Conservation (phyloP, 2,329 filamentous ascomycete species). For the Penicillium sp. region DNA sequence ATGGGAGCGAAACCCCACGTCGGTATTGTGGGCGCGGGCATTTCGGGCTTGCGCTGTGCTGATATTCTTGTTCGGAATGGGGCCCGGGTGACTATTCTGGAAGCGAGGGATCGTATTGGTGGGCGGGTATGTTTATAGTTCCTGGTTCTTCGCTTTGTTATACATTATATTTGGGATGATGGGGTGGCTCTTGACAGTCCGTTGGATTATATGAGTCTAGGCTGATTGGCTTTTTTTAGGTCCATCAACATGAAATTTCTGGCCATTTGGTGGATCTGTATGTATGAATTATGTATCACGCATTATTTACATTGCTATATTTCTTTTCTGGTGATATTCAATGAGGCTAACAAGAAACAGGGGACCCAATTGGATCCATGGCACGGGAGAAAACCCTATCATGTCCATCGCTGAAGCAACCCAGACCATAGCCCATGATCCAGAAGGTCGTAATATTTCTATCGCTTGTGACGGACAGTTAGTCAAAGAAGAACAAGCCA, state of each 20-base stretch:
- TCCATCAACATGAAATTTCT: slow-evolving; percentile 53
- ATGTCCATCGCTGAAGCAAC: slow-evolving; percentile 59
- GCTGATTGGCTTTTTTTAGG: slow-evolving; percentile 34
- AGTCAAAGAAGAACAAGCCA: slow-evolving; percentile 39
- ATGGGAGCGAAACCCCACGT: slow-evolving; percentile 53
- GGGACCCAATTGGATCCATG: slow-evolving; percentile 69
- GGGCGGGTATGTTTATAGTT: slow-evolving; percentile 53
- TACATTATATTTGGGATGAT: neutral
- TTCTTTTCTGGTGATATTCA: too few relatives aligned
- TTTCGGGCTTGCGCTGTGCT: slow-evolving; percentile 64
- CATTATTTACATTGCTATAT: neutral
- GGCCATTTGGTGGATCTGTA: slow-evolving; percentile 63
- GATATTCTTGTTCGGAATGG: slow-evolving; percentile 62
- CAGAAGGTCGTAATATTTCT: slow-evolving; percentile 56
- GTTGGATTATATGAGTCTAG: neutral
- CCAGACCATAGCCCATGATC: slow-evolving; percentile 54
- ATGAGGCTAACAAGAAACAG: slow-evolving; percentile 39
- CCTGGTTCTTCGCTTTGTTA: neutral
- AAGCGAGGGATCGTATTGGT: slow-evolving; percentile 62
- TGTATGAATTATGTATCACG: too few relatives aligned
- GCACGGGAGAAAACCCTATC: slow-evolving; percentile 64
- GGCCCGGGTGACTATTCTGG: slow-evolving; percentile 62
- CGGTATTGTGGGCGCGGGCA: slow-evolving; percentile 64
- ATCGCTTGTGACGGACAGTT: slow-evolving; percentile 53
- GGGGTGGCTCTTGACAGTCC: neutral